Percentiles rank a stretch among this genome's conserved stretches.
These are phyloP conservation scores for Cephalotrichum gorgonifer DNA, from an alignment of 2,329 filamentous ascomycete species.

Conservation along the genomic window DNA sequence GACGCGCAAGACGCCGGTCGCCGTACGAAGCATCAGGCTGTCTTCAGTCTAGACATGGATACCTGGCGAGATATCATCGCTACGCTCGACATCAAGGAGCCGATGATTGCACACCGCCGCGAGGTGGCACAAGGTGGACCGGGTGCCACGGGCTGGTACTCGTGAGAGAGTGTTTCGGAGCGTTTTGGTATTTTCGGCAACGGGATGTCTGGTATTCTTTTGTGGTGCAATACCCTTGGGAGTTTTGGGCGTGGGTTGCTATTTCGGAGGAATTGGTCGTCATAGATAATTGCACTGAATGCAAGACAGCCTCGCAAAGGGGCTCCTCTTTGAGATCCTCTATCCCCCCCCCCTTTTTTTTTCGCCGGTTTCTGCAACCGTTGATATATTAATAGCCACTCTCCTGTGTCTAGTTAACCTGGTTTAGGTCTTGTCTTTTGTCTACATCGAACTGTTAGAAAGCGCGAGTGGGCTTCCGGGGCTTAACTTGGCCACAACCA, in stretches of 20 bases:
- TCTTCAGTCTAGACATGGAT: constrained; percentile 77
- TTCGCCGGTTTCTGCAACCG: no score
- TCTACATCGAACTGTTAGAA: background rate
- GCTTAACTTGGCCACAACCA: background rate
- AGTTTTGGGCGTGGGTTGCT: background rate
- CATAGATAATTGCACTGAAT: no score
- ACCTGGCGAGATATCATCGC: constrained; percentile 72
- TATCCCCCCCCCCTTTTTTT: no score
- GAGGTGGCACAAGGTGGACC: constrained; percentile 42
- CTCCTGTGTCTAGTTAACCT: no score
- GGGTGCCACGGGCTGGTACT: constrained; percentile 55
- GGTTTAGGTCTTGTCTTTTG: background rate
- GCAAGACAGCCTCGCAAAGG: no score
- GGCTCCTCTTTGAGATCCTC: no score
- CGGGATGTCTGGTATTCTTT: background rate
- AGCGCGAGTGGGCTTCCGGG: background rate
- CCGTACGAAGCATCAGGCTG: constrained; percentile 67
- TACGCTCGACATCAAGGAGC: constrained; percentile 63
- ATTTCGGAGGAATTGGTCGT: background rate
- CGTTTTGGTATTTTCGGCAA: no score
- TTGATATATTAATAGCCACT: no score
- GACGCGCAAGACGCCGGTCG: constrained; percentile 33
- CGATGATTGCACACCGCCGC: constrained; percentile 75
- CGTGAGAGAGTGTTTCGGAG: background rate
- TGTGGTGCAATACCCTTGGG: background rate